Conservation (phyloP, 78 protist species). For the Pigoraptor vietnamica region DNA sequence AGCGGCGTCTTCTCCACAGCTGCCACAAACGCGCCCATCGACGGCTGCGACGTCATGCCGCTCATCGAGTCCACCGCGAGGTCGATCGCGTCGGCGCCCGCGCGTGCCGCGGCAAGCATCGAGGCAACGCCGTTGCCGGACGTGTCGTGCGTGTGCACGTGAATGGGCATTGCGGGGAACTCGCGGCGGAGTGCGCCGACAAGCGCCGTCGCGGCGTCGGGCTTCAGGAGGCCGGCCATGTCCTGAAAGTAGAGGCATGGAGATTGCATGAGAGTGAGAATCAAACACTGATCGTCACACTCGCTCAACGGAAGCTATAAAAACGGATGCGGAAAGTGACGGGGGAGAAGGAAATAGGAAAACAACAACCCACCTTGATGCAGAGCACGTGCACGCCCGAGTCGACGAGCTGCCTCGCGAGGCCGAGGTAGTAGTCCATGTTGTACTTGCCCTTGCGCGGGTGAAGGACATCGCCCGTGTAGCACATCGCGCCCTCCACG, state of each 20-base stretch:
- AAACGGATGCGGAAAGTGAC: no score
- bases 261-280: no score
- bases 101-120: constrained; percentile 43
- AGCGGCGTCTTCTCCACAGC: constrained; percentile 11
- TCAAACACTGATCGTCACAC: no score
- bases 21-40: constrained; percentile 60
- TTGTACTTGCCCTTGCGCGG: constrained; percentile 55
- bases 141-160: constrained; percentile 86
- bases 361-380: no score
- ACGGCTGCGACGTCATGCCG: constrained; percentile 80
- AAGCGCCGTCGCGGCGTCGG: constrained; percentile 33
- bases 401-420: constrained; percentile 44
- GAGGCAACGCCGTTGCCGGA: constrained; percentile 64
- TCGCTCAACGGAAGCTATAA: no score
- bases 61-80: constrained; percentile 67
- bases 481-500: constrained; percentile 69
- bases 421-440: constrained; percentile 70
- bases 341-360: no score
- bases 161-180: constrained; percentile 68
- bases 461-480: constrained; percentile 64
- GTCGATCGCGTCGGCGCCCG: constrained; percentile 77
- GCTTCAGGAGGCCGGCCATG: constrained; percentile 86
- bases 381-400: constrained; percentile 61
- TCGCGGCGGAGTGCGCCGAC: constrained; percentile 33
- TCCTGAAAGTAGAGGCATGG: constrained; percentile 34